Evolutionary conservation across 805 yeast genomes (phyloP), one percentile per base, ranked within the genome.

Genomic region (Teunomyces kruisii): DNA sequence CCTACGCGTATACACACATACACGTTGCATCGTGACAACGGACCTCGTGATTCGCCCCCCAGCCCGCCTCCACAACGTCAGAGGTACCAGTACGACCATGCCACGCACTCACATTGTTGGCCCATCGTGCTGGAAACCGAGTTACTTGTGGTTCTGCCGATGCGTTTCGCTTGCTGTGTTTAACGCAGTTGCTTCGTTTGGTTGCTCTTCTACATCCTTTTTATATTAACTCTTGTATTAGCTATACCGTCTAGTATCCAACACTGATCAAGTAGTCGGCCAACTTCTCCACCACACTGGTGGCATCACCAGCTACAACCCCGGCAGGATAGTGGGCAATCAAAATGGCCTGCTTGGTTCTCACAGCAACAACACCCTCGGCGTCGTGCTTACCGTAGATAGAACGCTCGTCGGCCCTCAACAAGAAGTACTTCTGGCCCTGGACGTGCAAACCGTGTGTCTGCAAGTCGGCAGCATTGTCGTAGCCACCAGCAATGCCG

Each of bases 251-350:
- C 59, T 76, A 92, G 68, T 88, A 91, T 47, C 89, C 87, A 44
- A 86, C 92, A 59, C 89, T 75, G 64, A 92, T 89, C 70, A 94
- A 79, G 63, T 94, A 91, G 65, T 94, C 98, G 39, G 96, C 98
- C 74, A 94, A 78, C 62, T 89, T 92, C 68, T 94, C 99, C 46
- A 92, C 96, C 52, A 91, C 87, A 59, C 86, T 81, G 48, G 97
- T 87, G 43, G 98, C 98, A 64, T 88, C 96, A 56, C 96, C 97
- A 27, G 98, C 88, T 66, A 84, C 92, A 39, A 88, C 86, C 45
- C 91, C 91, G 9, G 87, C 80, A 12, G 96, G 94, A 64, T 94
- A 94, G 68, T 94, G 98, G n/a, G 94, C 97, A 57, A 94, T 72
- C 61, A 94, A 70, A 46, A 94, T 82, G 26, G 97, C 90, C 70